Percentiles rank a stretch among this genome's conserved stretches.
These are phyloP conservation scores for Clavispora fructus DNA, from an alignment of 805 yeast genomes.

Conservation along the genomic window DNA sequence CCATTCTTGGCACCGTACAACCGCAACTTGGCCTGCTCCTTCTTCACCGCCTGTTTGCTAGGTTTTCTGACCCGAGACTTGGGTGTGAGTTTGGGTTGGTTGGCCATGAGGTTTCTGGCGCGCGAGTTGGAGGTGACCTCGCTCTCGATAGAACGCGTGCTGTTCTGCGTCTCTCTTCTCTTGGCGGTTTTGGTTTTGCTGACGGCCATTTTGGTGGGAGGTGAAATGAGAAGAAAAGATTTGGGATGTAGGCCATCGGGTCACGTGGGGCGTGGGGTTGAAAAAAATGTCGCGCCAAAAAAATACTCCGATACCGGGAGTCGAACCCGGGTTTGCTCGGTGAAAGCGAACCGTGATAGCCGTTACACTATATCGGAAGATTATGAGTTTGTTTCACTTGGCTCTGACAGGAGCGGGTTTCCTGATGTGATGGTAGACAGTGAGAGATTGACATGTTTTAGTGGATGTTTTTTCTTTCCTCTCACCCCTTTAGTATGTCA, in stretches of 20 bases:
- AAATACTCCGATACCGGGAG: conserved; percentile 71
- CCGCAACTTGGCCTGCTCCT: conserved; percentile 58
- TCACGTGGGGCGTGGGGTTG: not conserved
- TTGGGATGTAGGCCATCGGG: not conserved
- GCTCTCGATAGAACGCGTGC: conserved; percentile 52
- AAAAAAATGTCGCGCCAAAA: conserved; percentile 3
- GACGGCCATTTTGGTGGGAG: conserved; percentile 53
- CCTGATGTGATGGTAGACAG: too few relatives aligned
- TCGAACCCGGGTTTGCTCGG: conserved; percentile 81
- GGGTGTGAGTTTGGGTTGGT: conserved; percentile 55
- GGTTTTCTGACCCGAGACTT: conserved; percentile 49
- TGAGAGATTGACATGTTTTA: too few relatives aligned
- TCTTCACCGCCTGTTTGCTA: conserved; percentile 51
- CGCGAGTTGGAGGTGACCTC: conserved; percentile 61
- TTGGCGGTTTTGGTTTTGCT: conserved; percentile 58
- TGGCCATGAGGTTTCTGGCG: conserved; percentile 63
- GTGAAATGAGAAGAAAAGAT: not conserved
- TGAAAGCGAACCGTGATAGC: conserved; percentile 78
- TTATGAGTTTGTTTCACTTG: not conserved
- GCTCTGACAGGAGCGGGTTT: too few relatives aligned
- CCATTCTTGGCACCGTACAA: conserved; percentile 62
- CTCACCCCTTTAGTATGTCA: too few relatives aligned
- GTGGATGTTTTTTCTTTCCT: too few relatives aligned
- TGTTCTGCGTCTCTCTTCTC: conserved; percentile 48
- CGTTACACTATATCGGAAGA: conserved; percentile 71